Base-by-base conservation (phyloP, 2,329 filamentous ascomycete genomes). In the Phaeophleospora eucalypticola region DNA sequence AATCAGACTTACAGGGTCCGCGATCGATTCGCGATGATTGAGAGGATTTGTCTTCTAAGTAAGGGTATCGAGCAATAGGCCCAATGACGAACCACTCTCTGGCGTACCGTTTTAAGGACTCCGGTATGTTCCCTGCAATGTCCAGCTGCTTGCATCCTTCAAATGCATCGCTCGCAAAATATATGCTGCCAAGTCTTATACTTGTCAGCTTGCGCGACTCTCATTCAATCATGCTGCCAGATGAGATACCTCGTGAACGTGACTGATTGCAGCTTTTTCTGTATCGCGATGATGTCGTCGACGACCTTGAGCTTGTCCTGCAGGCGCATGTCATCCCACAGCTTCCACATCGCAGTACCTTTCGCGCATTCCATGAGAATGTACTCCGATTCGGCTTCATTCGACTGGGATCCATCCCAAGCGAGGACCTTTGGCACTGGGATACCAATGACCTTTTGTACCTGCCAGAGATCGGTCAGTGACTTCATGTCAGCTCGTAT, bases 121-220 rank as follows among this genome's bases (percentile, higher is more conserved):
- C 12, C 36, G 44, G 19, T 14, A 44, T 20, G 21, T 34, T n/a
- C 3, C 44, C 48, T 24, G 39, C 41, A n/a, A 47, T 15, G 18
- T 62, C 54, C 20, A 60, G 63, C 45, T 57, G 48, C 45, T 63
- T 52, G 35, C 63, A 66, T 2, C 61, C 63, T 19, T 58, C 44
- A 40, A 67, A 61, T 29, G 57, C 51, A 53, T 68, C 62, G 10
- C 40, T 58, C 21, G 57, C 54, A 45, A 62, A 69, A 51, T 70
- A 71, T 40, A 71, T 54, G 49, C 58, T 69, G 3, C 70, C 67
- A 56, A 67, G 68, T 24, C 68, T 68, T 42, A 15, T 36, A 4
- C 38, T 42, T 29, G 4, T 45, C 14, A 34, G 18, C 15, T 40
- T 6, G n/a, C n/a, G 42, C 32, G 29, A 33, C 20, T n/a, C 4